Evolutionary conservation across 148 eudicot species (phyloP).

Genomic region (Camellia japonica): DNA sequence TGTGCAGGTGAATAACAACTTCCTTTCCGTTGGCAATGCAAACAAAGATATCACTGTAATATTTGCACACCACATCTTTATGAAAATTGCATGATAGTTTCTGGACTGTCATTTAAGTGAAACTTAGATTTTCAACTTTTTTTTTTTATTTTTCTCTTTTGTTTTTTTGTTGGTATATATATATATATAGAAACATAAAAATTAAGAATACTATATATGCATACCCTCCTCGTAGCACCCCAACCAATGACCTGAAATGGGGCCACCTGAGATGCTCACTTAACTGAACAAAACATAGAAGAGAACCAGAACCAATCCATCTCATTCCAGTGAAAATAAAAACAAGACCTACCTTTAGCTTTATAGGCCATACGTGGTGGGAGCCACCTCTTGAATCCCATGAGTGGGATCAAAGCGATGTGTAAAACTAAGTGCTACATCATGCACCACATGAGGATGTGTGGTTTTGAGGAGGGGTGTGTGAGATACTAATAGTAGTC

Average conservation of each 20-base stretch:
- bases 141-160: neutral
- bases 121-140: neutral
- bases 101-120: neutral
- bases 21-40: slow-evolving; percentile 88
- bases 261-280: neutral
- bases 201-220: neutral
- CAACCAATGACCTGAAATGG: neutral
- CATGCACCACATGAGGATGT: too few species aligned
- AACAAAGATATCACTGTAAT: slow-evolving; percentile 86
- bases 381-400: too few species aligned
- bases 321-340: neutral
- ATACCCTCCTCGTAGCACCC: neutral
- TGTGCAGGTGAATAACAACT: slow-evolving; percentile 87
- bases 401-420: too few species aligned
- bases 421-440: too few species aligned
- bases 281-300: neutral
- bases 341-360: neutral
- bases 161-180: too few species aligned
- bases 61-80: neutral
- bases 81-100: slow-evolving; percentile 7
- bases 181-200: neutral
- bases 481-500: neutral
- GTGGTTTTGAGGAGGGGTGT: too few species aligned
- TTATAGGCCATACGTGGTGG: too few species aligned
- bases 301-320: neutral